Conservation (phyloP, 2,329 filamentous ascomycete genomes). For the Fusarium dimerum region DNA sequence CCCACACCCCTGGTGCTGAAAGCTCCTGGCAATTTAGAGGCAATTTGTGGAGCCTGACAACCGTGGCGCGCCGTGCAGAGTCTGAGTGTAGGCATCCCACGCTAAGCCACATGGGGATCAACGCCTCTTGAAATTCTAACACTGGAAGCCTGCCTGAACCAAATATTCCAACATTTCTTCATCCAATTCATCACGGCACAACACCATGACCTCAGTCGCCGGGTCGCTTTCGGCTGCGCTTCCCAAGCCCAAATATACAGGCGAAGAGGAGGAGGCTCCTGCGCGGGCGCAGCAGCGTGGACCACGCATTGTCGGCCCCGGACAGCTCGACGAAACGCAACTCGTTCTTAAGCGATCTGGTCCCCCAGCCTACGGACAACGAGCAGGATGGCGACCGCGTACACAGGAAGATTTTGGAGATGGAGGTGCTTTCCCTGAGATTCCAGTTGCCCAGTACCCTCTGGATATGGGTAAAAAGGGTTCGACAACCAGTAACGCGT, state of each 20-base stretch:
- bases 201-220: slow-evolving; percentile 64
- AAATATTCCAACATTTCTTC: slow-evolving; percentile 14
- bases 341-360: slow-evolving; percentile 81
- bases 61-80: slow-evolving; percentile 4
- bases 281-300: slow-evolving; percentile 73
- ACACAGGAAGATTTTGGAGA: slow-evolving; percentile 90
- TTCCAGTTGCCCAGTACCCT: slow-evolving; percentile 92
- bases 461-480: slow-evolving; percentile 90
- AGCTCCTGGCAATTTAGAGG: background rate
- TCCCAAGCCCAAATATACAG: slow-evolving; percentile 88
- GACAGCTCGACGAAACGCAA: slow-evolving; percentile 81
- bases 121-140: slow-evolving; percentile 37
- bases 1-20: too few relatives aligned
- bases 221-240: slow-evolving; percentile 76
- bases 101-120: slow-evolving; percentile 33
- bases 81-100: slow-evolving; percentile 2
- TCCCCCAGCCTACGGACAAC: slow-evolving; percentile 84
- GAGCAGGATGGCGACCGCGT: slow-evolving; percentile 87
- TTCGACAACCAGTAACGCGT: slow-evolving; percentile 73
- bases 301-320: slow-evolving; percentile 77
- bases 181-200: slow-evolving; percentile 15
- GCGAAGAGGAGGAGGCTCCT: slow-evolving; percentile 81
- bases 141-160: slow-evolving; percentile 20
- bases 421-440: slow-evolving; percentile 93
- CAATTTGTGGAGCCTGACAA: background rate